A percentile compares a stretch with the other conserved stretches of the same genome.
Evolutionary conservation across 768 basidiomycete species (phyloP).

Genomic region (Hortiboletus flavorubellus): DNA sequence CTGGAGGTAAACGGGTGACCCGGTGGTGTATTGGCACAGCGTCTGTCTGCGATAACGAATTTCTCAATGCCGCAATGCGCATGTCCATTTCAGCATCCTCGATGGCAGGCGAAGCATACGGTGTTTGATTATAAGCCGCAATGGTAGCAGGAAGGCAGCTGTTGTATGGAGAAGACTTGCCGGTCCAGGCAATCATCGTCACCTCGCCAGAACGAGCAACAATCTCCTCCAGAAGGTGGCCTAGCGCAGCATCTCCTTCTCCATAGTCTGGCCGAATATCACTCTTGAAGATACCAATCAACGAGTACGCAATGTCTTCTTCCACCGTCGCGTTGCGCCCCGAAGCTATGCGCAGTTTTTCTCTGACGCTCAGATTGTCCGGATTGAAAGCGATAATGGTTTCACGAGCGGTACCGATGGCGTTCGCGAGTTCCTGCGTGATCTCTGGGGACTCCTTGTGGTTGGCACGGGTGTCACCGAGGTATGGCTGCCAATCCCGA

Average conservation of each 20-base stretch:
- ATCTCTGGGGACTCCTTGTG: slow-evolving; percentile 13
- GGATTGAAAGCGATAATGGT: slow-evolving; percentile 5
- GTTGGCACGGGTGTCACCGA: neutral
- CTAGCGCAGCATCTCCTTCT: slow-evolving; percentile 5
- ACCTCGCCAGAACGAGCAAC: slow-evolving; percentile 5
- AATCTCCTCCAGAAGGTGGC: slow-evolving; percentile 13
- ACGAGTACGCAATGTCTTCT: too few relatives aligned
- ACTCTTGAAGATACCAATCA: too few relatives aligned
- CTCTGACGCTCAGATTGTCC: slow-evolving; percentile 1
- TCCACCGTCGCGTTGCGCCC: slow-evolving; percentile 4
- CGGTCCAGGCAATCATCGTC: slow-evolving; percentile 11
- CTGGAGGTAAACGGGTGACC: too few relatives aligned
- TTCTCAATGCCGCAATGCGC: neutral
- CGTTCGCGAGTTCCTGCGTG: slow-evolving; percentile 2
- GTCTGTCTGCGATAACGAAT: neutral
- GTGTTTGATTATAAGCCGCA: neutral
- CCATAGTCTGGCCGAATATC: slow-evolving; percentile 2
- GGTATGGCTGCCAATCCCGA: slow-evolving; percentile 10
- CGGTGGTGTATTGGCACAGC: neutral
- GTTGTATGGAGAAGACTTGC: slow-evolving; percentile 9
- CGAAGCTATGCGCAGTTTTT: slow-evolving; percentile 13
- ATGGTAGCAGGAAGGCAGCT: slow-evolving; percentile 10
- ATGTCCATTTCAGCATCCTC: neutral
- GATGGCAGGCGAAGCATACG: neutral
- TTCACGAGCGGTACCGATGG: neutral